phyloP scores from a whole-genome alignment of 495 filamentous ascomycete species.

The Letharia columbiana region DNA sequence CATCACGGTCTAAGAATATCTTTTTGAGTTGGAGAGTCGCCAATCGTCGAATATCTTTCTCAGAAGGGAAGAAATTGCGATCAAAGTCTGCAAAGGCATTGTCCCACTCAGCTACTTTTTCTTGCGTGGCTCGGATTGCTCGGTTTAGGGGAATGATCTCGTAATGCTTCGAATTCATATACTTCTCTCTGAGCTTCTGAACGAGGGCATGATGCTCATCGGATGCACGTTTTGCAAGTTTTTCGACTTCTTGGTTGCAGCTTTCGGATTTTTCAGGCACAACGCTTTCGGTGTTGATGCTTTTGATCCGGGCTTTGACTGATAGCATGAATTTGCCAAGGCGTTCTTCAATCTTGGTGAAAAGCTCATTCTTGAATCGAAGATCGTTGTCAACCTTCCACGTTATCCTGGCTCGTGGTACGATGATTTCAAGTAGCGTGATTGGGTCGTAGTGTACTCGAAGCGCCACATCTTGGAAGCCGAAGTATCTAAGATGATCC shows the following conservation, averaged over 20 bases:
- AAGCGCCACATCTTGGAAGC: slow-evolving; percentile 73
- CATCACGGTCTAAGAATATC: slow-evolving; percentile 82
- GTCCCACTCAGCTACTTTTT: slow-evolving; percentile 93
- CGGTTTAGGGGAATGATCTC: slow-evolving; percentile 89
- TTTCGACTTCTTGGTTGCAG: slow-evolving; percentile 73
- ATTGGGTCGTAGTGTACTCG: slow-evolving; percentile 88
- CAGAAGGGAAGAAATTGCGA: slow-evolving; percentile 86
- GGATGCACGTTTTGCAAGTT: slow-evolving; percentile 60
- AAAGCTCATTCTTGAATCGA: slow-evolving; percentile 85
- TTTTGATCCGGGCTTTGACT: slow-evolving; percentile 70
- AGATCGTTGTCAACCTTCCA: slow-evolving; percentile 97
- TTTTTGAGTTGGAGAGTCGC: slow-evolving; percentile 89
- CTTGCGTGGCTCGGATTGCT: slow-evolving; percentile 78
- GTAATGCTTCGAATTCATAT: slow-evolving; percentile 89
- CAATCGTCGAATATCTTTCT: slow-evolving; percentile 91
- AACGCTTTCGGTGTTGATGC: slow-evolving; percentile 85
- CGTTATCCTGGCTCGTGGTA: slow-evolving; percentile 78
- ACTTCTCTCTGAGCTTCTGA: slow-evolving; percentile 74
- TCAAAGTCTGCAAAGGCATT: slow-evolving; percentile 82
- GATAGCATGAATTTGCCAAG: slow-evolving; percentile 80
- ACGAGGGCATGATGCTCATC: slow-evolving; percentile 70
- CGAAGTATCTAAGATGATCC: slow-evolving; percentile 87
- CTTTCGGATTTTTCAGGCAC: slow-evolving; percentile 73
- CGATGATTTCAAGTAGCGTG: slow-evolving; percentile 88
- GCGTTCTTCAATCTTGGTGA: slow-evolving; percentile 63